phyloP scores from a whole-genome alignment of 2,329 filamentous ascomycete genomes.

The Talaromyces sp. region DNA sequence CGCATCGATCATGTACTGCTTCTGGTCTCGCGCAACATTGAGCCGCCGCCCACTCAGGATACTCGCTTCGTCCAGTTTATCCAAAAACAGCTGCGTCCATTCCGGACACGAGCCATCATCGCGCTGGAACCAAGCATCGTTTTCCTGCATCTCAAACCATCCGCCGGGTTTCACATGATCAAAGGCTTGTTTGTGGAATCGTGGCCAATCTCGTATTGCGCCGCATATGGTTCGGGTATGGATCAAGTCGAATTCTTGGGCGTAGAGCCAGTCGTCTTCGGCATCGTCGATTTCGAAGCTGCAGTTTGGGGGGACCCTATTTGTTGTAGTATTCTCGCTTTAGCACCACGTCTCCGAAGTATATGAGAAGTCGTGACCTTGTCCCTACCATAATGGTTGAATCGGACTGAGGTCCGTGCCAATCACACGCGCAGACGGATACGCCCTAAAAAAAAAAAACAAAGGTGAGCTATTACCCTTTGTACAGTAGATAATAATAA shows the following conservation, averaged over 20 bases:
- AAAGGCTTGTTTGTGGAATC: constrained; percentile 23
- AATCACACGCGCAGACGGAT: constrained; percentile 17
- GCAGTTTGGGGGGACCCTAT: constrained; percentile 28
- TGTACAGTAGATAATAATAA: too few relatives aligned
- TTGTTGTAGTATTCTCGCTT: neutral
- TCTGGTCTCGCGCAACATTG: constrained; percentile 39
- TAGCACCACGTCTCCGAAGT: neutral
- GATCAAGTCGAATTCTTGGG: constrained; percentile 27
- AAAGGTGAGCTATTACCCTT: neutral
- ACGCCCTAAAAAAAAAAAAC: neutral
- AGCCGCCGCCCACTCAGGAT: constrained; percentile 20
- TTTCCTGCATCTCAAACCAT: constrained; percentile 52
- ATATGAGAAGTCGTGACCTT: neutral
- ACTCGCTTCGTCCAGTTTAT: constrained; percentile 35
- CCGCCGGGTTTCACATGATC: constrained; percentile 48
- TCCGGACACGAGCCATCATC: constrained; percentile 38
- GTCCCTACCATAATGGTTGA: constrained; percentile 21
- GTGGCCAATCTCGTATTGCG: constrained; percentile 24
- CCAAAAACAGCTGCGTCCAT: constrained; percentile 34
- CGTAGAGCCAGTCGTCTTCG: constrained; percentile 28
- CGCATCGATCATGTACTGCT: constrained; percentile 38
- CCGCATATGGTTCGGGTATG: constrained; percentile 25
- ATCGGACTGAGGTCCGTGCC: constrained; percentile 24
- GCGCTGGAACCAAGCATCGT: constrained; percentile 42
- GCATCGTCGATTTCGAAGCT: constrained; percentile 28